Evolutionary conservation across 495 filamentous ascomycete species (phyloP).

Genomic region (Schizothecium vesticola): DNA sequence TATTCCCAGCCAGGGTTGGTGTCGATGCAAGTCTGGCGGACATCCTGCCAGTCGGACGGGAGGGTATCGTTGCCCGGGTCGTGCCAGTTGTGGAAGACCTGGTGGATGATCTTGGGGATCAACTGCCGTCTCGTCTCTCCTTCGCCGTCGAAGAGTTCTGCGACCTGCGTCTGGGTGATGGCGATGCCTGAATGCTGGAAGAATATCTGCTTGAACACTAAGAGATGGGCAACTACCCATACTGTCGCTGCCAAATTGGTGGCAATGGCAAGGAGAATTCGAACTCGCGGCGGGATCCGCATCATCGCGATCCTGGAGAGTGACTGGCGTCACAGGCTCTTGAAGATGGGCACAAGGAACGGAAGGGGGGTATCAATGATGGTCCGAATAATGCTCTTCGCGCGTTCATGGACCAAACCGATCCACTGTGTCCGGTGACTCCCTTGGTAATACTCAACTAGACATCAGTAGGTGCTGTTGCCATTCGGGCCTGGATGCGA

Average conservation of each 20-base stretch:
- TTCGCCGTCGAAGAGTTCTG: conserved; percentile 7
- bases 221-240: conserved; percentile 17
- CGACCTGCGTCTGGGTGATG: conserved; percentile 20
- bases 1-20: conserved; percentile 77
- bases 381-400: neutral
- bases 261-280: conserved; percentile 11
- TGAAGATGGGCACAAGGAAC: too few relatives aligned
- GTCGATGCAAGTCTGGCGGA: conserved; percentile 70
- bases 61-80: conserved; percentile 50
- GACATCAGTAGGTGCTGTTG: neutral
- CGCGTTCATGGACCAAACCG: neutral
- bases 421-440: neutral
- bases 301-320: neutral
- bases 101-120: conserved; percentile 80
- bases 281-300: conserved; percentile 15
- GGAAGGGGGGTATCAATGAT: too few relatives aligned
- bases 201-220: conserved; percentile 24
- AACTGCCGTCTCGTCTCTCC: conserved; percentile 6
- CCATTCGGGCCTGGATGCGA: neutral
- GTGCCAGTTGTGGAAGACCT: conserved; percentile 68
- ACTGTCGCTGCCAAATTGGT: conserved; percentile 6
- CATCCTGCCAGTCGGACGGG: conserved; percentile 65
- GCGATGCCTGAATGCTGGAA: conserved; percentile 24
- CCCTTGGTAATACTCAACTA: neutral
- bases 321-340: neutral